These are phyloP conservation scores for Volvariella surrecta DNA, from an alignment of 1,284 basidiomycete genomes.

Conservation along the genomic window DNA sequence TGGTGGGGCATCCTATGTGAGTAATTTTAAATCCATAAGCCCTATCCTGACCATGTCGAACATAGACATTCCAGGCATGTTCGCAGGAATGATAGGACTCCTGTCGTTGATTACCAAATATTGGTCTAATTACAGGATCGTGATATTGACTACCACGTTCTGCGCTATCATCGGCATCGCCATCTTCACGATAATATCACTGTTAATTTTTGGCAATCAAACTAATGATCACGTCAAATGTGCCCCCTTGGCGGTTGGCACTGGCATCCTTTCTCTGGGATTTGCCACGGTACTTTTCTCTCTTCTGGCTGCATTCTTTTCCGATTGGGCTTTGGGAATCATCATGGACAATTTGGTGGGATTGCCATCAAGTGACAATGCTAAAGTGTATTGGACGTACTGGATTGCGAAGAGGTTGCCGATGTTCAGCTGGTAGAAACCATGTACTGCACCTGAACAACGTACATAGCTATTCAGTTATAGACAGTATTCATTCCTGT, in stretches of 20 bases:
- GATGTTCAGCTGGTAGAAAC: slow-evolving; percentile 7
- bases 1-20: background rate
- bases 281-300: slow-evolving; percentile 4
- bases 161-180: no score
- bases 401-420: slow-evolving; percentile 11
- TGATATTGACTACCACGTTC: no score
- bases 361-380: slow-evolving; percentile 8
- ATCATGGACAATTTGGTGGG: slow-evolving; percentile 11
- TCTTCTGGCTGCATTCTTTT: slow-evolving; percentile 11
- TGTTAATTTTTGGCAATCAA: no score
- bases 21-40: background rate
- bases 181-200: background rate
- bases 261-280: no score
- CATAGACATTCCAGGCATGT: background rate
- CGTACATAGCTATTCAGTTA: no score
- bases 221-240: no score
- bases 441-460: no score
- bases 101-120: background rate
- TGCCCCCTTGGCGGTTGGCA: no score
- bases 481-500: no score
- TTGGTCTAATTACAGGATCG: background rate
- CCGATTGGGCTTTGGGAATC: slow-evolving; percentile 12
- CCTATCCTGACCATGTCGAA: background rate
- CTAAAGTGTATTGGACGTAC: slow-evolving; percentile 11
- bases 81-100: background rate